Percentiles rank a stretch among this genome's conserved stretches.
Evolutionary conservation across 2,329 filamentous ascomycete species (phyloP).

Genomic region (Aspergillus japonicus): DNA sequence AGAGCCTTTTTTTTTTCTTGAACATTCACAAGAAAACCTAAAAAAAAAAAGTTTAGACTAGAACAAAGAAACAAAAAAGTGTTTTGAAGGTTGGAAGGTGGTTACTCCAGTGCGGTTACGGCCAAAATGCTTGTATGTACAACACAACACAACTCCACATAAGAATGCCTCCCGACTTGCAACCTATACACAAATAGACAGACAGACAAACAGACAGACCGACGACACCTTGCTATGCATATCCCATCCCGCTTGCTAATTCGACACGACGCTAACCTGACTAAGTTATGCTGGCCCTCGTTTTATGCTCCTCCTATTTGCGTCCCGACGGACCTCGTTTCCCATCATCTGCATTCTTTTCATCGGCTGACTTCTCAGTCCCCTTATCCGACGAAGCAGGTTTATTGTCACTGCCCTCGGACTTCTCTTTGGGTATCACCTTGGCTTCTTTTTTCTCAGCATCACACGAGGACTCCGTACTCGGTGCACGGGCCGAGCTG

Average conservation of each 20-base stretch:
- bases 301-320: neutral
- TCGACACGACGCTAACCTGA: neutral
- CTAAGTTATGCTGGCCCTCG: neutral
- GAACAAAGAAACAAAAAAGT: too few species aligned
- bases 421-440: constrained; percentile 1
- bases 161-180: neutral
- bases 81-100: too few species aligned
- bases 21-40: too few species aligned
- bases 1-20: neutral
- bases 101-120: too few species aligned
- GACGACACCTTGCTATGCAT: neutral
- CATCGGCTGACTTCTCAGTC: neutral
- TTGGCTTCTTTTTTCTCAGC: constrained; percentile 6
- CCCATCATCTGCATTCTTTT: neutral
- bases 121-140: neutral
- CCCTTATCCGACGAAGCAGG: neutral
- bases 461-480: constrained; percentile 16
- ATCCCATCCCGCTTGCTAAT: neutral
- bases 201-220: neutral
- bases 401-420: neutral
- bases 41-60: too few species aligned
- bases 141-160: neutral
- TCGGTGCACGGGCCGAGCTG: constrained; percentile 21
- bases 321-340: neutral
- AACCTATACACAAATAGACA: neutral